These are phyloP conservation scores for Cladorrhinum samala DNA, from an alignment of 495 filamentous ascomycete genomes.

Conservation along the genomic window DNA sequence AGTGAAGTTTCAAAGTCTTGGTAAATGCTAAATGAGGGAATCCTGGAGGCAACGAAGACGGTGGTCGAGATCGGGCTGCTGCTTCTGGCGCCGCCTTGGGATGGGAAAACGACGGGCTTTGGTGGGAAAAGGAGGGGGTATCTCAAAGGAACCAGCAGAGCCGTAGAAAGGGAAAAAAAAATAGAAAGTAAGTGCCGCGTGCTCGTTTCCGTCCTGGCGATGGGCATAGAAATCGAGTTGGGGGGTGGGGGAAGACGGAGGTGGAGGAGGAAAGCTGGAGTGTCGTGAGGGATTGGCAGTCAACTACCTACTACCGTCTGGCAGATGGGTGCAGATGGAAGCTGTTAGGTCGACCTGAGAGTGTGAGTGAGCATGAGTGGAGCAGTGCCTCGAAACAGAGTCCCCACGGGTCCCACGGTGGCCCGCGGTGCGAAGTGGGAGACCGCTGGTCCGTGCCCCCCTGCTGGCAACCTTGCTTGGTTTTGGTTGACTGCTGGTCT, in stretches of 20 bases:
- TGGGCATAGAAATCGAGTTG: slow-evolving; percentile 8
- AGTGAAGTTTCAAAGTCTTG: neutral
- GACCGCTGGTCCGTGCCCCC: slow-evolving; percentile 15
- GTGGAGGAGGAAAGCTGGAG: slow-evolving; percentile 35
- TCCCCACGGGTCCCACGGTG: slow-evolving; percentile 1
- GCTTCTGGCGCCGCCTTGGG: neutral
- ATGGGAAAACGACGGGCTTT: slow-evolving; percentile 5
- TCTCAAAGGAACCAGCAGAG: slow-evolving; percentile 20
- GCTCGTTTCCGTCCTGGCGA: slow-evolving; percentile 29
- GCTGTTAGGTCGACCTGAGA: slow-evolving; percentile 19
- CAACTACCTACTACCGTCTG: too few species aligned
- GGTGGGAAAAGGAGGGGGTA: slow-evolving; percentile 25
- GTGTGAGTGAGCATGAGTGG: slow-evolving; percentile 7
- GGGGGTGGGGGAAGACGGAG: slow-evolving; percentile 30
- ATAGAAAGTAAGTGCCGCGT: slow-evolving; percentile 31
- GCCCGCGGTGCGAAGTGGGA: slow-evolving; percentile 1
- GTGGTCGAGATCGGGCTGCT: neutral
- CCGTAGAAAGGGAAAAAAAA: slow-evolving; percentile 24
- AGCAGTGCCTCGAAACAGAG: neutral
- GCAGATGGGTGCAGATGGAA: slow-evolving; percentile 15
- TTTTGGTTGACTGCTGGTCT: too few species aligned
- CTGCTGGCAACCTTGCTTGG: neutral
- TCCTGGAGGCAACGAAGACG: slow-evolving; percentile 11
- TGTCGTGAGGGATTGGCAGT: slow-evolving; percentile 22
- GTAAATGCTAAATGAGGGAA: slow-evolving; percentile 28